Percentiles rank a stretch among this genome's conserved stretches.
Conservation (phyloP, 257 asterid genomes). For the Primulina eburnea region DNA sequence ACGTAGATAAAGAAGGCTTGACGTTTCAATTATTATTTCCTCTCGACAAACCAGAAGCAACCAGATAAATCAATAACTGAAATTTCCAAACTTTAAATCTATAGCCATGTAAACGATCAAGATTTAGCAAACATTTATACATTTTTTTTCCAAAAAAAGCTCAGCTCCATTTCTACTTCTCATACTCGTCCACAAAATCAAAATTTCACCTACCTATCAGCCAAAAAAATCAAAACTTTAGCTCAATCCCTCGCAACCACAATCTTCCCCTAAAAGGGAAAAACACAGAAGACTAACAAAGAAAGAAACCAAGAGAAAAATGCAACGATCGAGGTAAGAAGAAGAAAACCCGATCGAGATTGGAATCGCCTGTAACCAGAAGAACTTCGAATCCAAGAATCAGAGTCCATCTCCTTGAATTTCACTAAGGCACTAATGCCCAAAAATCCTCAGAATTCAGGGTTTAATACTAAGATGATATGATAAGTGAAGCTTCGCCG, state of each 20-base stretch:
- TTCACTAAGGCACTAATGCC: neutral
- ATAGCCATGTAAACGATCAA: neutral
- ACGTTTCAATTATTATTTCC: conserved; percentile 12
- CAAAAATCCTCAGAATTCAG: conserved; percentile 2
- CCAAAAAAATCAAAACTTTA: neutral
- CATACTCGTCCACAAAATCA: neutral
- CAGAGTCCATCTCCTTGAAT: conserved; percentile 59
- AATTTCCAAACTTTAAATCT: neutral
- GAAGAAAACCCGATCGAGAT: conserved; percentile 67
- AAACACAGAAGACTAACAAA: neutral
- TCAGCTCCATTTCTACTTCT: neutral
- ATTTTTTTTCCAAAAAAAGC: neutral
- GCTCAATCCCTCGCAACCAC: neutral
- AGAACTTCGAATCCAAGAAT: conserved; percentile 68
- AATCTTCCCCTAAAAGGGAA: neutral
- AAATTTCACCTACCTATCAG: neutral
- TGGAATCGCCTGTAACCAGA: conserved; percentile 49
- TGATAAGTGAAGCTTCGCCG: conserved; percentile 38
- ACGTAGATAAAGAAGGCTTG: neutral
- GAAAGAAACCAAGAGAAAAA: neutral
- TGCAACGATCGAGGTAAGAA: neutral
- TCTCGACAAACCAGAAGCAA: conserved; percentile 8
- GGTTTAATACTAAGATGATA: neutral
- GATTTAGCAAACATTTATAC: neutral
- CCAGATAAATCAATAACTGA: neutral